These are phyloP conservation scores for Ustilago lituana DNA, from an alignment of 1,284 basidiomycete genomes.

Conservation along the genomic window DNA sequence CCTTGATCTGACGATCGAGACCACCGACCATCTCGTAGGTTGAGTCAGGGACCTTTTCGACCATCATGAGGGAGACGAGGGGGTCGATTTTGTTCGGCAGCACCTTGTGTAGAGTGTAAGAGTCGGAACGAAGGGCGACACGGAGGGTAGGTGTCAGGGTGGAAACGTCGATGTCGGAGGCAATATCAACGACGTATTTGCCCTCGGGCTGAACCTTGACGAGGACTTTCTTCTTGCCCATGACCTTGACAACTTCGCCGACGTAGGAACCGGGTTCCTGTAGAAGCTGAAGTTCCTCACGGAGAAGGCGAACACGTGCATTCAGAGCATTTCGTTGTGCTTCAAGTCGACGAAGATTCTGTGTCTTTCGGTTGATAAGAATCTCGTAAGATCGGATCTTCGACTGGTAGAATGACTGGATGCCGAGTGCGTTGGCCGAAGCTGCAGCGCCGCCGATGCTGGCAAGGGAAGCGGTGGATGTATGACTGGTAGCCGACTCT, in stretches of 20 bases:
- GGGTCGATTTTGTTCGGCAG: conserved; percentile 67
- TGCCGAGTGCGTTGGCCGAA: conserved; percentile 51
- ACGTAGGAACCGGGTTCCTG: conserved; percentile 98
- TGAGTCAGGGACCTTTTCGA: conserved; percentile 99
- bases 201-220: conserved; percentile 99
- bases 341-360: conserved; percentile 92
- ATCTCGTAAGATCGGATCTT: conserved; percentile 94
- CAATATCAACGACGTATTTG: conserved; percentile 97
- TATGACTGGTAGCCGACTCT: conserved; percentile 15
- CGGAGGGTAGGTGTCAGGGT: conserved; percentile 86
- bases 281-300: conserved; percentile 92
- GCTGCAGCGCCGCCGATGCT: conserved; percentile 45
- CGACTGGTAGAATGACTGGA: conserved; percentile 87
- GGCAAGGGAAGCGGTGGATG: conserved; percentile 17
- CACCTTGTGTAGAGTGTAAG: conserved; percentile 75
- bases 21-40: conserved; percentile 99
- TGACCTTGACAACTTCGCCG: conserved; percentile 96
- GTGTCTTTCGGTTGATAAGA: conserved; percentile 93
- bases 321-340: conserved; percentile 97
- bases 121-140: conserved; percentile 94
- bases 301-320: conserved; percentile 81
- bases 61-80: conserved; percentile 79
- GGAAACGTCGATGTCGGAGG: conserved; percentile 83
- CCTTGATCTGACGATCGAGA: conserved; percentile 97
- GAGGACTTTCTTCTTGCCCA: conserved; percentile 98